Evolutionary conservation across 768 basidiomycete genomes (phyloP).

Genomic region (Tricholoma matsutake): DNA sequence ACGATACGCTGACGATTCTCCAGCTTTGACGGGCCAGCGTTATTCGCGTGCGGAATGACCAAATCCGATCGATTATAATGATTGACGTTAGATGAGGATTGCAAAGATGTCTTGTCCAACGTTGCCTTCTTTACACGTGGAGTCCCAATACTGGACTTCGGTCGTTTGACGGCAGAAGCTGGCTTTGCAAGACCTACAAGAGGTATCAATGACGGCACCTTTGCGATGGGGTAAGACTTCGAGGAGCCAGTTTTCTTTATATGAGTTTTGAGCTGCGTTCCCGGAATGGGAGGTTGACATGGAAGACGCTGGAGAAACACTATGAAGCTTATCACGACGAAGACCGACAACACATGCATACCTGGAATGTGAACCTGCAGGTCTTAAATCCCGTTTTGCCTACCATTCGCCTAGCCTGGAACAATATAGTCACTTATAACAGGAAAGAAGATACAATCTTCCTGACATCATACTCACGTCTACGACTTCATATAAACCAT

Average conservation of each 20-base stretch:
- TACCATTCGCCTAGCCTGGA: slow-evolving; percentile 16
- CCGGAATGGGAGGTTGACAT: background rate
- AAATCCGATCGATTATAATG: background rate
- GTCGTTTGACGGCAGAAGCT: background rate
- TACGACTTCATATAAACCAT: slow-evolving; percentile 22
- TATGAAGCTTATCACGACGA: background rate
- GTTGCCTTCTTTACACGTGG: background rate
- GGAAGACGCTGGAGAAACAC: background rate
- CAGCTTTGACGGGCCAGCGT: background rate
- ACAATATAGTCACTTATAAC: background rate
- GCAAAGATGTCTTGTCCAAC: background rate
- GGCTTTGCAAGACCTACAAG: background rate
- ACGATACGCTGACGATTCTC: background rate
- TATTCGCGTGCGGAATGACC: background rate
- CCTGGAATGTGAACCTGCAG: slow-evolving; percentile 20
- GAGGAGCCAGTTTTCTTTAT: background rate
- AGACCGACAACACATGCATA: background rate
- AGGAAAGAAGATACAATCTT: background rate
- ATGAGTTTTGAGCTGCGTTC: background rate
- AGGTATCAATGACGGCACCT: background rate
- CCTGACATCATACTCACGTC: slow-evolving; percentile 5
- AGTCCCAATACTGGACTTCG: background rate
- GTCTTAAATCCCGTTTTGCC: slow-evolving; percentile 20
- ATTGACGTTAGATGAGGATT: background rate
- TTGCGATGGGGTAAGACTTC: background rate